These are phyloP conservation scores for Oxytropis ochrocephala DNA, from an alignment of 306 rosid species.

Conservation along the genomic window DNA sequence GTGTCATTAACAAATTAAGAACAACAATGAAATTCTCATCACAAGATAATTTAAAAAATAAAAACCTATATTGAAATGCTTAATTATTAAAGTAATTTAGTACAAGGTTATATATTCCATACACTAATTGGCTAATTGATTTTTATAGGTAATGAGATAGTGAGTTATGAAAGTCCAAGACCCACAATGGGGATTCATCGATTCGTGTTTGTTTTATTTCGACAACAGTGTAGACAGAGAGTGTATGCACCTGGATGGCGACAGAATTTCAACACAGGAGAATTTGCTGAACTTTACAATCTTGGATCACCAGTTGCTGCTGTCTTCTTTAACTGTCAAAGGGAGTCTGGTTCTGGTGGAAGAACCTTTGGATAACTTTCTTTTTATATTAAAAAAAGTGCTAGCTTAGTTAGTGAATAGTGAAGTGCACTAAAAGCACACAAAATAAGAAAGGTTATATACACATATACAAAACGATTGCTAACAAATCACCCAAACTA, in stretches of 20 bases:
- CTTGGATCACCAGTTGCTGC: constrained; percentile 80
- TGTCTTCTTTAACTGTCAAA: constrained; percentile 63
- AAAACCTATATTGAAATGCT: not conserved
- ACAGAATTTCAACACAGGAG: constrained; percentile 71
- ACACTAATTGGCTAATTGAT: not conserved
- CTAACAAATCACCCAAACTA: no score
- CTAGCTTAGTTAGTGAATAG: not conserved
- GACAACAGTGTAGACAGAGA: constrained; percentile 61
- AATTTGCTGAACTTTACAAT: constrained; percentile 71
- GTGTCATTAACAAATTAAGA: not conserved
- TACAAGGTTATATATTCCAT: not conserved
- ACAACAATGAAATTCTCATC: no score
- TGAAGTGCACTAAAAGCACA: no score
- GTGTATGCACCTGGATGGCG: constrained; percentile 89
- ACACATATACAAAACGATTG: no score
- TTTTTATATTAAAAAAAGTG: not conserved
- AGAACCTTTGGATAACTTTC: constrained; percentile 27
- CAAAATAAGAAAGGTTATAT: not conserved
- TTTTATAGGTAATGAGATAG: constrained; percentile 25
- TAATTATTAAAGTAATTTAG: not conserved
- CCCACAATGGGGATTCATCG: constrained; percentile 76
- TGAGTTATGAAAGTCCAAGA: constrained; percentile 42
- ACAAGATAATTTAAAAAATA: no score
- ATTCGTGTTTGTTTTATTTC: constrained; percentile 51
- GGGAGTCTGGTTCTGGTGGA: constrained; percentile 72